A percentile compares a stretch with the other conserved stretches of the same genome.
phyloP scores from a whole-genome alignment of 108 stramenopile genomes.

The Cyclotella cryptica region DNA sequence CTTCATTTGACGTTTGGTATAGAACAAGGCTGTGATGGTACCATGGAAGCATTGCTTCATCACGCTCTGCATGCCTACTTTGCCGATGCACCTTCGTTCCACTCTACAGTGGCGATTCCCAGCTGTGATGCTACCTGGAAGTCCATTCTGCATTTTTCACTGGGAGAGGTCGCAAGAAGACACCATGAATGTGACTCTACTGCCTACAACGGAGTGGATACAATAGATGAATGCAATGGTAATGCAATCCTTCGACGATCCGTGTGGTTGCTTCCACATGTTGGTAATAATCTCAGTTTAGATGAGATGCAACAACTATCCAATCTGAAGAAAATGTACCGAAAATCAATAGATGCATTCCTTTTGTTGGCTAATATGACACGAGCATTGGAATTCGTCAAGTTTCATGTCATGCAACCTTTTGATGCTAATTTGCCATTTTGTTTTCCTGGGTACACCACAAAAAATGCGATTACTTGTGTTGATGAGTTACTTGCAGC shows the following conservation, averaged over 20 bases:
- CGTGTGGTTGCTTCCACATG: conserved; percentile 12
- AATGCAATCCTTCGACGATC: conserved; percentile 21
- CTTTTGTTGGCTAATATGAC: background rate
- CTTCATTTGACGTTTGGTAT: conserved; percentile 45
- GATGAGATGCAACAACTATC: conserved; percentile 2
- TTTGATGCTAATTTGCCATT: conserved; percentile 5
- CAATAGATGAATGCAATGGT: conserved; percentile 9
- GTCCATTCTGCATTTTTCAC: conserved; percentile 28
- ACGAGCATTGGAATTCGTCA: conserved; percentile 15
- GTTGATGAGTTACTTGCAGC: conserved; percentile 4
- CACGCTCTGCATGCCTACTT: conserved; percentile 36
- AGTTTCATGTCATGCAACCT: conserved; percentile 7
- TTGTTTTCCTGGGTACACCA: conserved; percentile 23
- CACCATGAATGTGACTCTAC: conserved; percentile 22
- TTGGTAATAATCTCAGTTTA: background rate
- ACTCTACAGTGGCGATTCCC: background rate
- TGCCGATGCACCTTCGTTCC: background rate
- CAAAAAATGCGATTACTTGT: conserved; percentile 11
- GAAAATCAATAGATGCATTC: conserved; percentile 9
- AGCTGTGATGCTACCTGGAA: conserved; percentile 21
- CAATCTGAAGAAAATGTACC: conserved; percentile 6
- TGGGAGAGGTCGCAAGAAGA: conserved; percentile 38
- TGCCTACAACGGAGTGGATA: conserved; percentile 4
- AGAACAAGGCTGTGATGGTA: conserved; percentile 26
- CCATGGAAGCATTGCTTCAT: conserved; percentile 39